Evolutionary conservation across 2,329 filamentous ascomycete genomes (phyloP), one percentile per base, ranked within the genome.

Genomic region (Xylaria arbuscula): DNA sequence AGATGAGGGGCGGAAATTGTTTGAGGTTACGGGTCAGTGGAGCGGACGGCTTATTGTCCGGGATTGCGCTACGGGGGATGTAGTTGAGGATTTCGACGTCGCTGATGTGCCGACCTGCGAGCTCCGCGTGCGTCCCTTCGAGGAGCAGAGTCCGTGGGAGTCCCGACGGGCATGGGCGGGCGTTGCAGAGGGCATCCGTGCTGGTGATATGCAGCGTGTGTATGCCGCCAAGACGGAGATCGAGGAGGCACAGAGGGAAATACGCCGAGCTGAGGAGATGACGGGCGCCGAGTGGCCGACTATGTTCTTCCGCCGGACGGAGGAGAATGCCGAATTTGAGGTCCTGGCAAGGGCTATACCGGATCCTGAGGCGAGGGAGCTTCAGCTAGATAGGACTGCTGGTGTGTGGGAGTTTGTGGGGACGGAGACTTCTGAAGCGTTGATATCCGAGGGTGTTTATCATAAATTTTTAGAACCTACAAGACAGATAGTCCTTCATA

Each of bases 1-100:
- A 11, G 58, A 72, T 11, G 9, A 53, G 48, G 13, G 54, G 62
- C 58, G 66, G 45, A 40, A 62, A 0, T 42, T 76, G 10, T 86
- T 71, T 48, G 70, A 76, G 48, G 34, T 77, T 13, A 64, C 63
- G 4, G 76, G 76, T 9, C 73, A 76, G 63, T 77, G 76, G 76
- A 75, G 70, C 17, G 69, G 70, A 5, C 60, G 58, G 2, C 71
- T 78, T n/a, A 68, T 50, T 0, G 66, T 77, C 10, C 70, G 60
- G 9, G 70, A 76, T 24, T 51, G 64, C 53, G 58, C n/a, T 2
- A 62, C 54, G 10, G 72, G 67, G 3, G 28, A 53, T 5, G 57
- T 67, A 5, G 3, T 71, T 3, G 72, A 76, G 22, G 60, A 67
- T 10, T 72, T 76, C 22, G 54, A 71, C 32, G 70, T 76, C 8